A percentile compares a stretch with the other conserved stretches of the same genome.
phyloP scores from a whole-genome alignment of 2,329 filamentous ascomycete species.

The Pseudogymnoascus sp. region DNA sequence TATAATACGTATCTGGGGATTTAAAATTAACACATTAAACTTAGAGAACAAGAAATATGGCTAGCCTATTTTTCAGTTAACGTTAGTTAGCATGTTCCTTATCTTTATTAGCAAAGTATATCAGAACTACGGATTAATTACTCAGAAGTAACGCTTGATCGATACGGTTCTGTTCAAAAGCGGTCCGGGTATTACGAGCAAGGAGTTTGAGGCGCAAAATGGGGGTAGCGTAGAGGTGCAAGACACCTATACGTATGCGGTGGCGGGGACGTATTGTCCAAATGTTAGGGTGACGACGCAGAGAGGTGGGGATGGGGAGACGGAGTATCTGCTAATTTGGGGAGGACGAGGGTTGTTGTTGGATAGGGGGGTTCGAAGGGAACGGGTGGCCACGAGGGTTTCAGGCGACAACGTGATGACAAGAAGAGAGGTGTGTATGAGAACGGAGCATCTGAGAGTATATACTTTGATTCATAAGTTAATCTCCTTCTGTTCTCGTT shows the following conservation, averaged over 20 bases:
- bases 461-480: not conserved
- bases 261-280: not conserved
- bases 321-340: not conserved
- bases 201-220: too few species aligned
- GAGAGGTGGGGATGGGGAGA: not conserved
- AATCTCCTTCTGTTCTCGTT: not conserved
- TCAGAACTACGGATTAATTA: too few species aligned
- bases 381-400: not conserved
- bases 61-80: too few species aligned
- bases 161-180: too few species aligned
- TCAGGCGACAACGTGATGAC: not conserved
- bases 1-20: too few species aligned
- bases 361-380: not conserved
- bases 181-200: not conserved
- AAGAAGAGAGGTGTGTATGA: not conserved
- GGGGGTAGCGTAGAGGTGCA: too few species aligned
- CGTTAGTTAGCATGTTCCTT: too few species aligned
- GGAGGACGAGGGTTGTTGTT: not conserved
- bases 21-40: too few species aligned
- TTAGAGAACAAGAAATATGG: too few species aligned
- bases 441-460: not conserved
- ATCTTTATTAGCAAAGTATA: too few species aligned
- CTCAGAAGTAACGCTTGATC: too few species aligned
- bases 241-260: not conserved
- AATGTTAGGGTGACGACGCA: not conserved